Evolutionary conservation across 1,284 basidiomycete species (phyloP), one percentile per base, ranked within the genome.

Genomic region (Ustilago xerochloae): DNA sequence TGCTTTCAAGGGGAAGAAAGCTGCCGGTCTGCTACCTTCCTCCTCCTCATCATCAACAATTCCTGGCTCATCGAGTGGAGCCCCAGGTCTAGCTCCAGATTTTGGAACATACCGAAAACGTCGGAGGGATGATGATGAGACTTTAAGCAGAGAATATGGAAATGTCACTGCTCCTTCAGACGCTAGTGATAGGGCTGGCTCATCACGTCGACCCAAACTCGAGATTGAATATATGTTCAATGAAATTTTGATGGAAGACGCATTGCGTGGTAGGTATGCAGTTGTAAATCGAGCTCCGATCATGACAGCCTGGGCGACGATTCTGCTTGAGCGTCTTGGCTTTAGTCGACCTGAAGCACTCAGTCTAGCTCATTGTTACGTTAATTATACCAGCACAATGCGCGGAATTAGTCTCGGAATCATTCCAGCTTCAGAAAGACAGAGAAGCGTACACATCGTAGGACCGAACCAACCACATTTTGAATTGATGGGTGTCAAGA

Each of bases 211-310:
- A 10, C 54, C 36, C 15, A 60, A 53, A 13, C 26, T 65, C 29
- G 47, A 63, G 13, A 55, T 66, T 28, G 65, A 73, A 32, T 76
- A 73, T 49, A 66, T 62, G 9, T 81, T 83, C 67, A 67, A 80
- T 38, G 63, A 73, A 46, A 63, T 82, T 7, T 57, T 81, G 7
- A 73, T 77, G 22, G 64, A 62, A 16, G 30, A 58, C 1, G 43
- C 50, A 15, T 62, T 84, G 3, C 55, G 47, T 0, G 78, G 79
- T 41, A 91, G 90, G 77, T 88, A 85, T 10, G 88, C 89, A 26
- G 87, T 93, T 9, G 88, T 93, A 53, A 98, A 98, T 85, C 90
- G 95, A 20, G 94, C 95, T 1, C 95, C 96, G 0, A 88, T 97
- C 56, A 93, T 97, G 92, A 93, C 91, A 49, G 93, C 92, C 1